Base-by-base conservation (phyloP, 257 asterid species). In the Jaltomata sinuosa region DNA sequence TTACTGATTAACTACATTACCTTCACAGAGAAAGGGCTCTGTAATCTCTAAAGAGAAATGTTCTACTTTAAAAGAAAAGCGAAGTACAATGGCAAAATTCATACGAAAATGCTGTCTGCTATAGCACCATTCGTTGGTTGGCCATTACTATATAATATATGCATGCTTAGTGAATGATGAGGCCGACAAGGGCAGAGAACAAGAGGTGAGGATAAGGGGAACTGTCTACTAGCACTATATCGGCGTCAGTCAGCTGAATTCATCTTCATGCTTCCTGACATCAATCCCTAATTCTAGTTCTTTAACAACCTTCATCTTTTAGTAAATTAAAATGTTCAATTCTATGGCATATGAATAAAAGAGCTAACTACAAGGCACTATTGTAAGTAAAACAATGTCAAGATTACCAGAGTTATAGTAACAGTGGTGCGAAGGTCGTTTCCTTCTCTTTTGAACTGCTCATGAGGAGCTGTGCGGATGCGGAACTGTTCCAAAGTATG, bases 381-480 rank as follows among this genome's bases (percentile, higher is more conserved):
- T 38, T n/a, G 32, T 21, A 69, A 38, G 79, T 38, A 81, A 61
- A 15, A 71, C 83, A 25, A 49, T 62, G 61, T 21, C 32, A 21
- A 10, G 82, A 79, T 86, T 94, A 96, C 98, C 99, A 96, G 85
- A 79, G 97, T 91, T 82, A 94, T 93, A 36, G 96, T 92, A 85
- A 94, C 93, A 76, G 94, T 94, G 69, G 95, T 87, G 74, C 89
- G 98, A 79, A 96, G 93, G 90, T 94, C 95, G 84, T 93, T 91
- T 89, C 96, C 97, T 88, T 96, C 98, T 92, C 98, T 93, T 83
- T 87, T 91, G 91, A 94, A 96, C 84, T 61, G 87, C 83, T 94
- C 98, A 83, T 96, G 99, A 38, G 97, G 93, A 90, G 97, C 98
- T 32, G 99, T 94, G 62, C 86, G 97, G 69, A 96, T 83, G 84